These are phyloP conservation scores for Wickerhamiella hasegawae DNA, from an alignment of 805 yeast species.

Conservation along the genomic window DNA sequence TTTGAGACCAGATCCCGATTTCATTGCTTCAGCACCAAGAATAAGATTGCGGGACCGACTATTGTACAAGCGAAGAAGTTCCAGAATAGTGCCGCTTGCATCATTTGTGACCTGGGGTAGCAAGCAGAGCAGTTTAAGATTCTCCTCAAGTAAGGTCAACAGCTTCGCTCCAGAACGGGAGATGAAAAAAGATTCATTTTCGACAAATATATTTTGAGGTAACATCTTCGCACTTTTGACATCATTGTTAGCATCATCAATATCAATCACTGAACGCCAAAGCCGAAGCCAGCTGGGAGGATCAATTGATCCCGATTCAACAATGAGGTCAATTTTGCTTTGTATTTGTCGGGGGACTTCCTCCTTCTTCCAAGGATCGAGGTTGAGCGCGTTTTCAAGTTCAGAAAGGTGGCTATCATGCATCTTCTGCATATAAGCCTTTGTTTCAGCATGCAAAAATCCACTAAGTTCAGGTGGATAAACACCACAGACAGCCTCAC, in stretches of 20 bases:
- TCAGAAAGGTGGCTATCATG: slow-evolving; percentile 35
- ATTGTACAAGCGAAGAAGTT: slow-evolving; percentile 36
- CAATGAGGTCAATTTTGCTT: slow-evolving; percentile 32
- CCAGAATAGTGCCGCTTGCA: slow-evolving; percentile 21
- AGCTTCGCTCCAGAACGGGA: slow-evolving; percentile 33
- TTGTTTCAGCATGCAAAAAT: slow-evolving; percentile 49
- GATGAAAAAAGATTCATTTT: slow-evolving; percentile 40
- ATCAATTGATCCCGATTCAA: slow-evolving; percentile 31
- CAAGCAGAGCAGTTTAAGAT: slow-evolving; percentile 38
- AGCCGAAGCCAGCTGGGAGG: slow-evolving; percentile 30
- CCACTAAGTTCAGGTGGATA: slow-evolving; percentile 47
- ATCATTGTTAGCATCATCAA: not conserved
- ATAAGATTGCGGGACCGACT: slow-evolving; percentile 42
- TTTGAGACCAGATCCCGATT: slow-evolving; percentile 48
- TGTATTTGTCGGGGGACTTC: slow-evolving; percentile 37
- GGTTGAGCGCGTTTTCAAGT: slow-evolving; percentile 36
- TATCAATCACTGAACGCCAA: slow-evolving; percentile 5
- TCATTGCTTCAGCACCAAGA: slow-evolving; percentile 59
- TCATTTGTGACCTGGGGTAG: slow-evolving; percentile 31
- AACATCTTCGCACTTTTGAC: not conserved
- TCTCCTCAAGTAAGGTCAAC: slow-evolving; percentile 30
- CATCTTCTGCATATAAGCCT: slow-evolving; percentile 37
- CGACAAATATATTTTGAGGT: slow-evolving; percentile 26
- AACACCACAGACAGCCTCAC: slow-evolving; percentile 68
- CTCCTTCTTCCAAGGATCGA: slow-evolving; percentile 69